Evolutionary conservation across 1,284 basidiomycete species (phyloP), one percentile per base, ranked within the genome.

Genomic region (Schizopora paradoxa): DNA sequence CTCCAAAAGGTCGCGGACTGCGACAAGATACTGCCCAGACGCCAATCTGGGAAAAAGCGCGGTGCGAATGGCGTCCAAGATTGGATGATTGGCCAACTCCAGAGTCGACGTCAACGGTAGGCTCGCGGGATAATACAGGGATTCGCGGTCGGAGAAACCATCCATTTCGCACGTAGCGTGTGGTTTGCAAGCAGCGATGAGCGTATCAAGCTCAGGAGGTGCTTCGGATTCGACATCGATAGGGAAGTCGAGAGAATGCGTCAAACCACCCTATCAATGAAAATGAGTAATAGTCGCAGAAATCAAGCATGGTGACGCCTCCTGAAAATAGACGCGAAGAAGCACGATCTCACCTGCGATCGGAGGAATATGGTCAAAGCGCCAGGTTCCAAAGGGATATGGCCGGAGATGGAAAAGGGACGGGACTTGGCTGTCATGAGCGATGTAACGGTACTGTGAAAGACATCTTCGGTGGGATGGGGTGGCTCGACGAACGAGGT

Each of bases 221-320:
- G 80, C 74, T 59, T 78, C 79, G 54, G 81, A 77, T 54, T 82
- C 79, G 41, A 85, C 73, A 56, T 88, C 83, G 54, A 88, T 78
- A 3, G 86, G 86, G 58, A 88, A 88, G 59, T 87, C 83, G 21
- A 89, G 69, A 4, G 85, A 81, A 58, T 89, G 83, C 0, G 82
- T 82, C 48, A 86, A 82, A 23, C 81, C 84, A 53, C 79, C 81
- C 86, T 89, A 47, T 48, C 14, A n/a, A n/a, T n/a, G n/a, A n/a
- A n/a, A n/a, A n/a, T n/a, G n/a, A n/a, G n/a, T n/a, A n/a, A n/a
- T n/a, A 50, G n/a, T n/a, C 18, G 32, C 34, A n/a, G 42, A 46
- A 26, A 36, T 22, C 29, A 34, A 43, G 25, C 31, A 34, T 26
- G 39, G 29, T 39, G 48, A 45, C 43, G 36, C 33, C 51, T 35